Percentiles rank a stretch among this genome's conserved stretches.
These are phyloP conservation scores for Cardamine chenopodiifolia DNA, from an alignment of 345 rosid species.

Conservation along the genomic window DNA sequence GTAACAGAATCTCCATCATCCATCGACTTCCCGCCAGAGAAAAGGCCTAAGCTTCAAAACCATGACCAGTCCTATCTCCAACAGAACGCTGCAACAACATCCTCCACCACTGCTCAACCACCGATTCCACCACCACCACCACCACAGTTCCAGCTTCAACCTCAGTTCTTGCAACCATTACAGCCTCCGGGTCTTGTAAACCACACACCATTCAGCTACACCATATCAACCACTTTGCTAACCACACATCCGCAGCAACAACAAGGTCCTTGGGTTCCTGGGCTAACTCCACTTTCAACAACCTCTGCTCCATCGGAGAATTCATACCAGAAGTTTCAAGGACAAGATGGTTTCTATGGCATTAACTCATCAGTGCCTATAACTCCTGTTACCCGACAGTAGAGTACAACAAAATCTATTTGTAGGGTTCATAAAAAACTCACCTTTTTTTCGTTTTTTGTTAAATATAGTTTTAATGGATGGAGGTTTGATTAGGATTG, in stretches of 20 bases:
- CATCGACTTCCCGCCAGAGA: conserved; percentile 59
- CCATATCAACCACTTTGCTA: conserved; percentile 42
- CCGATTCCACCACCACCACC: conserved; percentile 58
- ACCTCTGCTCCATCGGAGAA: conserved; percentile 51
- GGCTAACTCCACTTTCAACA: conserved; percentile 49
- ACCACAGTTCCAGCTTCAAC: conserved; percentile 52
- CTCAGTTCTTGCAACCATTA: conserved; percentile 52
- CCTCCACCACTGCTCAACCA: conserved; percentile 56
- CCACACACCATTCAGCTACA: conserved; percentile 57
- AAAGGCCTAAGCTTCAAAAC: conserved; percentile 71
- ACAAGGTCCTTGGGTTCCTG: conserved; percentile 49
- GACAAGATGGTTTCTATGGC: conserved; percentile 71
- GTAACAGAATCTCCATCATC: conserved; percentile 43
- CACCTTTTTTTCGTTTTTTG: background rate
- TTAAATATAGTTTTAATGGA: conserved; percentile 23
- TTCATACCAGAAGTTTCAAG: conserved; percentile 66
- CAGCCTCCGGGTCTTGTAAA: conserved; percentile 58
- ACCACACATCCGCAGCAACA: conserved; percentile 29
- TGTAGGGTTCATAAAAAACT: background rate
- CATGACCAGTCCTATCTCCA: conserved; percentile 57
- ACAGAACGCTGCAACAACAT: conserved; percentile 57
- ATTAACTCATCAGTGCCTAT: conserved; percentile 62
- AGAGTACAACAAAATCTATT: conserved; percentile 34
- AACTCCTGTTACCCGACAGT: conserved; percentile 72
- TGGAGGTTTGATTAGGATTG: conserved; percentile 35